Evolutionary conservation across 805 yeast species (phyloP), one percentile per base, ranked within the genome.

Genomic region (Ascoidea rubescens): DNA sequence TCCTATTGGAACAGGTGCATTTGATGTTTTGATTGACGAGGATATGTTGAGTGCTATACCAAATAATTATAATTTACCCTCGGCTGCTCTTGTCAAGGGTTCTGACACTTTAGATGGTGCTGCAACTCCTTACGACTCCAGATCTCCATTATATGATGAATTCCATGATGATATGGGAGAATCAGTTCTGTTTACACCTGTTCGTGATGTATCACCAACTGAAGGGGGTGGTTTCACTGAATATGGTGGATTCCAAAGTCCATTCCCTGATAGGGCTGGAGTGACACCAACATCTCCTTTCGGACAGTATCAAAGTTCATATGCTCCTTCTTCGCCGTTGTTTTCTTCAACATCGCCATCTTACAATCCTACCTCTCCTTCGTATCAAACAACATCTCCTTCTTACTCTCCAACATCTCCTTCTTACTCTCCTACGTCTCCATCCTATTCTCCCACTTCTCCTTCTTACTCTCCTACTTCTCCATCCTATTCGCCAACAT

Each of bases 1-100:
- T 28, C 98, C 99, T 55, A 79, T 93, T 60, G 99, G 99, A 69
- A 93, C 99, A 2, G 99, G 99, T 65, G 84, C 96, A 0, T 93
- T 93, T 64, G 98, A 93, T 65, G 91, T 93, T 45, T 82, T 87
- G 82, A 82, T 93, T 55, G 96, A 93, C 67, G 98, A 93, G 61
- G 80, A 81, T 62, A 80, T 88, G 74, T 74, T 91, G 64, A 81
- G 83, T 52, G 65, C 75, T 49, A 71, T 84, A 46, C 80, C 87
- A 37, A 70, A 74, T n/a, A 78, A 76, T 56, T 54, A 57, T 47
- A 71, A 68, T 46, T 47, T 66, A 55, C 60, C 70, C 59, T 50
- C 68, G 50, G 52, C 65, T 55, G 56, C 62, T 30, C 56, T 65
- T 56, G 71, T 69, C 28, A 62, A 70, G 43, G 65, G 64, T 31